Evolutionary conservation across 164 flowering plant genomes (phyloP).

Genomic region (Macadamia tetraphylla): DNA sequence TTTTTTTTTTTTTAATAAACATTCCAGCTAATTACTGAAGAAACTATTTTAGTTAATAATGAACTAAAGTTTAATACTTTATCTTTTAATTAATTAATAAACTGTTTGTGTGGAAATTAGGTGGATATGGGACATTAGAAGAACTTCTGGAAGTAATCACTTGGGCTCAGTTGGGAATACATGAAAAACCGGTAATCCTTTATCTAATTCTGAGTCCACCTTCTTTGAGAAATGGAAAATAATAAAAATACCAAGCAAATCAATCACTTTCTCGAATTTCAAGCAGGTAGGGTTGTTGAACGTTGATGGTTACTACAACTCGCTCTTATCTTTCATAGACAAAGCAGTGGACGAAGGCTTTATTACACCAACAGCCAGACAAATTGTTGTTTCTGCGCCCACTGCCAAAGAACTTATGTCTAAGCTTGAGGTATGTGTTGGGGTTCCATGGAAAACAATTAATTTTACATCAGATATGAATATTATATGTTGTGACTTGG

Average conservation of each 20-base stretch:
- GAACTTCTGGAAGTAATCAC: conserved; percentile 73
- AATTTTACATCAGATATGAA: too few relatives aligned
- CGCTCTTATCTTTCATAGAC: conserved; percentile 69
- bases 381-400: conserved; percentile 70
- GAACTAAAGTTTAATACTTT: not conserved
- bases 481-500: too few relatives aligned
- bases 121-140: conserved; percentile 73
- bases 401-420: conserved; percentile 62
- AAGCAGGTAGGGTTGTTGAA: conserved; percentile 70
- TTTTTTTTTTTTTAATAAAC: too few relatives aligned
- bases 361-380: conserved; percentile 61
- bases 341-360: conserved; percentile 84
- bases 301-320: conserved; percentile 83
- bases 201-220: too few relatives aligned
- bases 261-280: not conserved
- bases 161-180: conserved; percentile 77
- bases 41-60: not conserved
- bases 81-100: not conserved
- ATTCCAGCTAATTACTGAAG: not conserved
- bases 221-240: too few relatives aligned
- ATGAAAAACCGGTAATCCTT: conserved; percentile 53
- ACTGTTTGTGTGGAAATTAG: conserved; percentile 14
- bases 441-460: too few relatives aligned
- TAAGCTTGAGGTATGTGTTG: conserved; percentile 56
- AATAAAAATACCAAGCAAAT: not conserved